Conservation (phyloP, 1,139 yeast species). For the Yamadazyma dushanensis region DNA sequence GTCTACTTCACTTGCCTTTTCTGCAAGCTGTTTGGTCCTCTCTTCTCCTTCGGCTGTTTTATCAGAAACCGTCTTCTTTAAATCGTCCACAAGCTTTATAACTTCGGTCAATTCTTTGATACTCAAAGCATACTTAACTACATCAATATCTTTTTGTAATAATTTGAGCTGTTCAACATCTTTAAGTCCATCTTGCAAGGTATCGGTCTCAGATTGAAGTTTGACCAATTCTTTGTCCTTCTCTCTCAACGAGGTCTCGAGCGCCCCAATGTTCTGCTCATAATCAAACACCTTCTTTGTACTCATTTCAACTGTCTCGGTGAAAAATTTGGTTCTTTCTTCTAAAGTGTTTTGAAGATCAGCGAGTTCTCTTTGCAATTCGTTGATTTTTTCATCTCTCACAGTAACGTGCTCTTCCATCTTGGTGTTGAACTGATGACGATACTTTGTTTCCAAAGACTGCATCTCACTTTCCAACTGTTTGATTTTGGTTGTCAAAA, state of each 20-base stretch:
- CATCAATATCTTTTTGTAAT: slow-evolving; percentile 4
- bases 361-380: slow-evolving; percentile 8
- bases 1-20: background rate
- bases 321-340: slow-evolving; percentile 7
- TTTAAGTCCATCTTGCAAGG: background rate
- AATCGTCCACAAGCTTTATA: background rate
- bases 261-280: slow-evolving; percentile 6
- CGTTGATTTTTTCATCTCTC: slow-evolving; percentile 22
- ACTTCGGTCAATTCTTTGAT: slow-evolving; percentile 2
- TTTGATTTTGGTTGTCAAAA: slow-evolving; percentile 10
- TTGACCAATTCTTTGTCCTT: slow-evolving; percentile 7
- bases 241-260: slow-evolving; percentile 3
- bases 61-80: slow-evolving; percentile 1
- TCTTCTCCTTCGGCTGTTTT: background rate
- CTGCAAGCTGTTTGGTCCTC: background rate
- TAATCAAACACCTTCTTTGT: slow-evolving; percentile 11
- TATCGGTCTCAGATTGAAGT: slow-evolving; percentile 1
- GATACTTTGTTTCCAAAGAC: slow-evolving; percentile 23
- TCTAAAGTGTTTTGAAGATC: slow-evolving; percentile 12
- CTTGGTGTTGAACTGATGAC: slow-evolving; percentile 29
- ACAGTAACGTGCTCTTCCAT: slow-evolving; percentile 29
- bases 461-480: slow-evolving; percentile 14
- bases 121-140: slow-evolving; percentile 3
- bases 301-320: slow-evolving; percentile 11
- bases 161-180: background rate